These are phyloP conservation scores for Nissolia schottii DNA, from an alignment of 306 rosid genomes.

Conservation along the genomic window DNA sequence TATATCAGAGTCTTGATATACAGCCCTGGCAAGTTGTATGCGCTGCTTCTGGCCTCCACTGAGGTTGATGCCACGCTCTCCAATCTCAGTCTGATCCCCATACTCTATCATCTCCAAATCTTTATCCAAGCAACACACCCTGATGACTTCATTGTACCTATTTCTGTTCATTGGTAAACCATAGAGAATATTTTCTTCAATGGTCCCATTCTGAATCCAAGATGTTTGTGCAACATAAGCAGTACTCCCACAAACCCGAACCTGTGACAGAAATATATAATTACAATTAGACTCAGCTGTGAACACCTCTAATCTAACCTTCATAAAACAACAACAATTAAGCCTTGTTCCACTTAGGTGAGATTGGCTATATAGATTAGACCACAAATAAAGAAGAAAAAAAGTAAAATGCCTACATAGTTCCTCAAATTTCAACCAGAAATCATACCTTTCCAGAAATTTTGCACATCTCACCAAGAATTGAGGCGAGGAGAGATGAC, in stretches of 20 bases:
- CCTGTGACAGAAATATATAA: constrained; percentile 31
- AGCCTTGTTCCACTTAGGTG: background rate
- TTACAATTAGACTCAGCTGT: background rate
- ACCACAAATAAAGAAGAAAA: background rate
- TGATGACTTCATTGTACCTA: constrained; percentile 51
- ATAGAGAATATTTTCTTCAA: constrained; percentile 65
- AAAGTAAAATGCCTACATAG: background rate
- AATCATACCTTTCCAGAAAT: constrained; percentile 59
- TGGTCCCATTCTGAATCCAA: constrained; percentile 87
- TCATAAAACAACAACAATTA: no score
- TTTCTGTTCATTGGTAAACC: constrained; percentile 60
- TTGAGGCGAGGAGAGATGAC: constrained; percentile 67
- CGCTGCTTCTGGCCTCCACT: constrained; percentile 90
- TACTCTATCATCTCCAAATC: constrained; percentile 81
- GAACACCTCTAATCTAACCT: background rate
- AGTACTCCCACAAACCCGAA: constrained; percentile 62
- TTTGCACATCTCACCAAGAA: constrained; percentile 79
- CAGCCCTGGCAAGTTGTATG: constrained; percentile 87
- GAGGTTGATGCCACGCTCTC: constrained; percentile 86
- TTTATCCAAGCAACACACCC: constrained; percentile 70
- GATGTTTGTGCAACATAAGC: constrained; percentile 89
- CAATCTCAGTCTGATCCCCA: constrained; percentile 85
- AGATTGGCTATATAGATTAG: background rate
- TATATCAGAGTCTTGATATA: constrained; percentile 71
- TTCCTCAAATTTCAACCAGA: background rate